Base-by-base conservation (phyloP, 2,329 filamentous ascomycete species). In the Arthrobotrys iridis region DNA sequence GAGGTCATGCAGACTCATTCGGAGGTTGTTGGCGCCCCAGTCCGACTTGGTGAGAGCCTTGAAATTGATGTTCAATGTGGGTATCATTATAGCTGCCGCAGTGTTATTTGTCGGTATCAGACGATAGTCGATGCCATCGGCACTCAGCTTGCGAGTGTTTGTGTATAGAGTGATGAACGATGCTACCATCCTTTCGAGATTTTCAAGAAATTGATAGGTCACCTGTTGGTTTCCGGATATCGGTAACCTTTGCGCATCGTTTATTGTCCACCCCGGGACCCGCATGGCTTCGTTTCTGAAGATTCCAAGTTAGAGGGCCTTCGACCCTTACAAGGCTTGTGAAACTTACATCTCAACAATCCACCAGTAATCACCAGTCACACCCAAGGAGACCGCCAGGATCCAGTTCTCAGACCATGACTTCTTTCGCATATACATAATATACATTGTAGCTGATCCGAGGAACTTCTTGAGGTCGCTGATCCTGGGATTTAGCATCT, bases 321-420 rank as follows among this genome's bases (percentile, higher is more conserved):
- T 2, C 24, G 15, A 13, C 20, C 18, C 18, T 6, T 1, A 13
- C 13, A 13, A 15, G 33, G 18, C 26, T 26, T 70, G 35, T 58
- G 63, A 30, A 41, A 73, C 86, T 83, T 83, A 89, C 86, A 88
- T 81, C 81, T 90, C 86, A 63, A 92, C 84, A 73, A 93, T 83
- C 88, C 90, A 93, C 91, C 92, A 96, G 76, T 86, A 86, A 80
- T 95, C 91, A 62, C 92, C 91, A 79, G 86, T 85, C 80, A 91
- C 85, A 80, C 90, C 89, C 80, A 93, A 86, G 60, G 88, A 88
- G 48, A 91, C 86, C 77, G 89, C 89, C 40, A 96, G 83, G 77
- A 89, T 88, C 91, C 92, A 97, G 60, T 87, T 84, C 11, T 86
- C 81, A 7, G 85, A 85, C 92, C 93, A 96, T n/a, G 87, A 88